Evolutionary conservation across 768 basidiomycete genomes (phyloP), one percentile per base, ranked within the genome.

Genomic region (Xerocomellus amylosporus): DNA sequence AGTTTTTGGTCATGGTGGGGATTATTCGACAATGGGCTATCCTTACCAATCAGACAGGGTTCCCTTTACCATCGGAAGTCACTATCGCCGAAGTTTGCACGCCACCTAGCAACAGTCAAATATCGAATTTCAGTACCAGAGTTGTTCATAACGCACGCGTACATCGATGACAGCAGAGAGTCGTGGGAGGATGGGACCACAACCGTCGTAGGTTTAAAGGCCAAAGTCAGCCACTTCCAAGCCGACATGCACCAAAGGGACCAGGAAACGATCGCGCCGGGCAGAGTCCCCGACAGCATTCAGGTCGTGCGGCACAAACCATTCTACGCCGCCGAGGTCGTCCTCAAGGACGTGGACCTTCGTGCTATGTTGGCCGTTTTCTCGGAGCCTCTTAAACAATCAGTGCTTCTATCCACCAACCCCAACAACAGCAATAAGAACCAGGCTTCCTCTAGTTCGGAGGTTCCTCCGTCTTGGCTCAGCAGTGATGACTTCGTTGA

Each of bases 1-100:
- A 90, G 93, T 69, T 98, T 98, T 73, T 91, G 88, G 82, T 80
- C 87, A 2, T 97, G 94, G 95, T 95, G 90, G 82, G 76, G 78
- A 37, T 75, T 94, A 5, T 98, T 98, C 64, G 87, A 94, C 64
- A 77, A 84, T 48, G 78, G 78, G 10, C 73, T 92, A 55, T 86
- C 90, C 1, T 76, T 96, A 9, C 93, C 93, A 2, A 88, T 94
- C 42, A 85, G 93, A 9, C 91, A 95, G 64, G 95, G 95, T n/a
- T 79, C 77, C 13, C 85, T 88, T 44, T 93, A 88, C 71, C 86
- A 87, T 2, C 75, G 77, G 40, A 83, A 86, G 26, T 79, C 79
- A 2, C 77, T 86, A 13, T 88, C 92, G 0, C 90, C 90, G 13
- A 97, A 97, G 73, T 86, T 98, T 63, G 86, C 91, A 36, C 82